Base-by-base conservation (phyloP, 495 filamentous ascomycete species). In the Annulohypoxylon moriforme region DNA sequence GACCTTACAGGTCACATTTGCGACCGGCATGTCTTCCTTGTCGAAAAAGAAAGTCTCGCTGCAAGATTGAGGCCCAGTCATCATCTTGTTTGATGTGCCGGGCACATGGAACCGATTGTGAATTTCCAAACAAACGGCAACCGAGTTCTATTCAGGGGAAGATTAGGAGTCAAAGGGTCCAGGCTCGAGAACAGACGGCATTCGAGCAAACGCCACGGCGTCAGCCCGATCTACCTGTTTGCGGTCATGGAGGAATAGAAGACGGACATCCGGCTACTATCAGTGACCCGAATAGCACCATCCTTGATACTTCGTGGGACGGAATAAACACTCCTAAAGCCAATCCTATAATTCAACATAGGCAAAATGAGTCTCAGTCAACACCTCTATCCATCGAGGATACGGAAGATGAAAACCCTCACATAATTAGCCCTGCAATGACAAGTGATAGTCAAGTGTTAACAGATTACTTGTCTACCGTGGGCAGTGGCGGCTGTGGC, bases 41-140 rank as follows among this genome's bases (percentile, higher is more conserved):
- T 25, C 61, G 61, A 36, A 64, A 56, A 44, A 55, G 61, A 11
- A 64, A 64, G n/a, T 64, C 61, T 22, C 61, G 61, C 47, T 64
- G 61, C 16, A 64, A 64, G n/a, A 44, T 64, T 20, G 47, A 64
- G 16, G n/a, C 24, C 29, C 49, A 64, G 10, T 55, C 36, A 1
- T 25, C 31, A 22, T 55, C 49, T 20, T 64, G 61, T 5, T 31
- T 60, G 9, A 44, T 46, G 57, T 60, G 57, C 27, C 57, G 57
- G n/a, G 25, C 38, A 16, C 38, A 60, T 46, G 57, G 38, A 14
- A 60, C 36, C 11, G 20, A 60, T 8, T 46, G 57, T n/a, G 14
- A 10, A 13, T 60, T 60, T 33, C 57, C 38, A 31, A 27, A 13
- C 14, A 46, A 60, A 5, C 36, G 9, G 18, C 57, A 44, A n/a